These are phyloP conservation scores for Chlorella sp. DNA, from an alignment of 139 green algal species.

Conservation along the genomic window DNA sequence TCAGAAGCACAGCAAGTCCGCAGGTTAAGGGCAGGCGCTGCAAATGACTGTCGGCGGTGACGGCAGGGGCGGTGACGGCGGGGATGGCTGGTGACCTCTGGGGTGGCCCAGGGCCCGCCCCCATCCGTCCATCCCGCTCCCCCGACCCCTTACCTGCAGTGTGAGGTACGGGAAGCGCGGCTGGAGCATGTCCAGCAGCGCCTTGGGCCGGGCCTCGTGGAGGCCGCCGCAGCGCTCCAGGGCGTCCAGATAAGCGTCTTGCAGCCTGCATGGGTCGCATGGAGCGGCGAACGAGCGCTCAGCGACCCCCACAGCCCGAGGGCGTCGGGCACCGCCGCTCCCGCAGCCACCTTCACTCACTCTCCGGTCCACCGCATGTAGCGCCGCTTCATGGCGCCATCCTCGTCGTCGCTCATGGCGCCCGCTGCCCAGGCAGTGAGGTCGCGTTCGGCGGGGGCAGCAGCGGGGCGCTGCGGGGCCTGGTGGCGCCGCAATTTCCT, in stretches of 20 bases:
- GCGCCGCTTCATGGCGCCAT: neutral
- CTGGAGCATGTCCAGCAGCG: slow-evolving; percentile 13
- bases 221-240: slow-evolving; percentile 18
- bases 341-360: neutral
- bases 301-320: neutral
- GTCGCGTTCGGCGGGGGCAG: too few relatives aligned
- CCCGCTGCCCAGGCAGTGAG: neutral
- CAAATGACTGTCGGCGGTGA: too few relatives aligned
- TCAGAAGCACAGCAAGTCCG: too few relatives aligned
- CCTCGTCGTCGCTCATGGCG: neutral
- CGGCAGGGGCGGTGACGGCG: neutral
- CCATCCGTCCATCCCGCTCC: too few relatives aligned
- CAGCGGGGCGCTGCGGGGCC: too few relatives aligned
- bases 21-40: too few relatives aligned
- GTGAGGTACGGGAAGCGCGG: slow-evolving; percentile 14
- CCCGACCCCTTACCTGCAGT: neutral
- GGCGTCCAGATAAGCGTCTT: slow-evolving; percentile 11
- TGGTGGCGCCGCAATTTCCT: too few relatives aligned
- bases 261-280: neutral
- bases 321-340: too few relatives aligned
- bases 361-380: slow-evolving; percentile 15
- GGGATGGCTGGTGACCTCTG: too few relatives aligned
- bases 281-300: neutral
- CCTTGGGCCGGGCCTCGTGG: slow-evolving; percentile 10
- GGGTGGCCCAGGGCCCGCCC: neutral